A percentile compares a stretch with the other conserved stretches of the same genome.
Evolutionary conservation across 768 basidiomycete species (phyloP).

Genomic region (Lactarius evosmus): DNA sequence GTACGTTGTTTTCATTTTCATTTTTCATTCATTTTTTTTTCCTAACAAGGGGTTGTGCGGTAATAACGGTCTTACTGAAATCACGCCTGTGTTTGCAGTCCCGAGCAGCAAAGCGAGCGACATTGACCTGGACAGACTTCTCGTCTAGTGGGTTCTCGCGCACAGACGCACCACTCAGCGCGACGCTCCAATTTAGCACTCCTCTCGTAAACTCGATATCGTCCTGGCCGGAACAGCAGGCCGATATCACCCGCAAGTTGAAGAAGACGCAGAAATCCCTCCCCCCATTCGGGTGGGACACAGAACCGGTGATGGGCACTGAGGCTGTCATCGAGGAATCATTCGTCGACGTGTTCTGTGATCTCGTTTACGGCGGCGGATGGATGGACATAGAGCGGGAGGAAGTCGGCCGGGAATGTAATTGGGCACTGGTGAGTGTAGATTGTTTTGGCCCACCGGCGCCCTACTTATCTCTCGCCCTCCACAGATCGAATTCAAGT

Average conservation of each 20-base stretch:
- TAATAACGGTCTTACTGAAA: neutral
- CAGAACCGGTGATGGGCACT: slow-evolving; percentile 69
- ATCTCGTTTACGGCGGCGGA: slow-evolving; percentile 75
- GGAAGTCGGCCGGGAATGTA: slow-evolving; percentile 77
- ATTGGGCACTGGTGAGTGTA: slow-evolving; percentile 81
- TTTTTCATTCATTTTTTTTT: too few species aligned
- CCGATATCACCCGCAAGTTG: slow-evolving; percentile 71
- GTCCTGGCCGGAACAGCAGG: slow-evolving; percentile 70
- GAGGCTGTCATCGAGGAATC: slow-evolving; percentile 88
- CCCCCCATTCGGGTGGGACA: slow-evolving; percentile 91
- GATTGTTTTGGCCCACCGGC: neutral
- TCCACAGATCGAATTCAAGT: slow-evolving; percentile 80
- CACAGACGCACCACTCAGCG: slow-evolving; percentile 66
- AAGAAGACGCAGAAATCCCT: slow-evolving; percentile 80
- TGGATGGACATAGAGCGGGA: slow-evolving; percentile 84
- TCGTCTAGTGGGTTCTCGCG: slow-evolving; percentile 79
- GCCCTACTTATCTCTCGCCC: neutral
- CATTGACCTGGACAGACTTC: slow-evolving; percentile 90
- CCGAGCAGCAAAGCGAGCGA: slow-evolving; percentile 66
- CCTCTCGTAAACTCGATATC: slow-evolving; percentile 57
- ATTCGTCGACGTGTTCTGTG: slow-evolving; percentile 85
- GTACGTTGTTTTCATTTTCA: slow-evolving; percentile 42
- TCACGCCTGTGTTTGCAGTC: slow-evolving; percentile 39
- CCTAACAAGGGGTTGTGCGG: neutral
- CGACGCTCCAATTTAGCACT: slow-evolving; percentile 76